A percentile compares a stretch with the other conserved stretches of the same genome.
These are phyloP conservation scores for Microdochium paspali DNA, from an alignment of 2,329 filamentous ascomycete genomes.

Conservation along the genomic window DNA sequence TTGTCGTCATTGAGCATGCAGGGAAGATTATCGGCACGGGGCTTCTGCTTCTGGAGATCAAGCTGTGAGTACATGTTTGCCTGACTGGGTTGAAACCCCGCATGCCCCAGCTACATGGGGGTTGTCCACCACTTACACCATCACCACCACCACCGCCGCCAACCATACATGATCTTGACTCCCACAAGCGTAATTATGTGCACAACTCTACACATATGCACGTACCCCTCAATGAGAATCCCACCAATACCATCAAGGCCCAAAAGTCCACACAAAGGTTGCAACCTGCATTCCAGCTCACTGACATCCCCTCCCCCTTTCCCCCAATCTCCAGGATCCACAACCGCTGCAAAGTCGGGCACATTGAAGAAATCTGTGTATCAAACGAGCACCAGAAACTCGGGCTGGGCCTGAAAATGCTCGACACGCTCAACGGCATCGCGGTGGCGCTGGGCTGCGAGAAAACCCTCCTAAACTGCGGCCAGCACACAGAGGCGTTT, in stretches of 20 bases:
- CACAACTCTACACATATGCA: too few relatives aligned
- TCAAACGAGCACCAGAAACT: conserved; percentile 72
- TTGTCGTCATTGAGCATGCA: conserved; percentile 59
- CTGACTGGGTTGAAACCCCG: background rate
- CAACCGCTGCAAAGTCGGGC: conserved; percentile 59
- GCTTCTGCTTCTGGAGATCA: conserved; percentile 68
- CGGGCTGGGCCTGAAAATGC: conserved; percentile 67
- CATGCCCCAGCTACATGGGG: too few relatives aligned
- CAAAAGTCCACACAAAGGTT: too few relatives aligned
- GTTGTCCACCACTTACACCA: too few relatives aligned
- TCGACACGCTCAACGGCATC: conserved; percentile 66
- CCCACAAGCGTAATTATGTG: too few relatives aligned
- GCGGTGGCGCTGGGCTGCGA: conserved; percentile 69
- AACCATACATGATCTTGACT: background rate
- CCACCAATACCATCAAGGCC: background rate
- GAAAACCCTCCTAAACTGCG: conserved; percentile 74
- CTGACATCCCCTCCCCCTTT: conserved; percentile 3
- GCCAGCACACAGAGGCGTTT: conserved; percentile 68
- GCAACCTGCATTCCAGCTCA: too few relatives aligned
- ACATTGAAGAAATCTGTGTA: conserved; percentile 80
- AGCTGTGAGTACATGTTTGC: conserved; percentile 58
- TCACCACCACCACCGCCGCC: background rate
- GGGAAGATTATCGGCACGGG: conserved; percentile 64
- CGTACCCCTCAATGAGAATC: background rate
- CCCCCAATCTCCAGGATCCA: conserved; percentile 41